Base-by-base conservation (phyloP, 768 basidiomycete genomes). In the Auriculariales sp. region DNA sequence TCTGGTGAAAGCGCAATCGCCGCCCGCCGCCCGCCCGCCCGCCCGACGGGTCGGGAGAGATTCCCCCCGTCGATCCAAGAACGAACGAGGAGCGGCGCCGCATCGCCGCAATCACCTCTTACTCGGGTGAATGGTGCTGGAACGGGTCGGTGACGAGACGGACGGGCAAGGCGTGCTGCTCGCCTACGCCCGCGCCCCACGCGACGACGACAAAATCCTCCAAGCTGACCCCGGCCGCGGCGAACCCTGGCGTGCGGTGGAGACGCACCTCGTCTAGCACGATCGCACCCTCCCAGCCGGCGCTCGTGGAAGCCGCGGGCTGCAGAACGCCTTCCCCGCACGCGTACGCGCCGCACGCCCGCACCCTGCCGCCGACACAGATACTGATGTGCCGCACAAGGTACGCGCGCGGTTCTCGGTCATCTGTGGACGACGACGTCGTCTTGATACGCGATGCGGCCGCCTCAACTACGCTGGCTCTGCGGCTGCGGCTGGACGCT, bases 91-190 rank as follows among this genome's bases (percentile, higher is more conserved):
- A n/a, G n/a, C n/a, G n/a, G n/a, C n/a, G n/a, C n/a, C n/a, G n/a
- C n/a, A n/a, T n/a, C n/a, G n/a, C n/a, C n/a, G n/a, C n/a, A n/a
- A n/a, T n/a, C n/a, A n/a, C n/a, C n/a, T n/a, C n/a, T n/a, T n/a
- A n/a, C n/a, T n/a, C n/a, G n/a, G 39, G 22, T 10, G 39, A 44
- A 12, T 19, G 22, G 39, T 28, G 30, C 2, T 24, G 33, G 66
- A 69, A 44, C 22, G 39, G 39, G 22, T 44, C 39, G 7, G 39
- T 44, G 39, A 44, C 39, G 22, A 44, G 39, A 7, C 28, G 22
- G 7, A 44, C 19, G 39, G 39, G 39, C 9, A 44, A 24, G 39
- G 15, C 7, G 15, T 44, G 22, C n/a, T n/a, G n/a, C 39, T 44
- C 39, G 39, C 39, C 39, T 19, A 12, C 14, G 19, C 39, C 39